Base-by-base conservation (phyloP, 768 basidiomycete genomes). In the Naganishia antarctica region DNA sequence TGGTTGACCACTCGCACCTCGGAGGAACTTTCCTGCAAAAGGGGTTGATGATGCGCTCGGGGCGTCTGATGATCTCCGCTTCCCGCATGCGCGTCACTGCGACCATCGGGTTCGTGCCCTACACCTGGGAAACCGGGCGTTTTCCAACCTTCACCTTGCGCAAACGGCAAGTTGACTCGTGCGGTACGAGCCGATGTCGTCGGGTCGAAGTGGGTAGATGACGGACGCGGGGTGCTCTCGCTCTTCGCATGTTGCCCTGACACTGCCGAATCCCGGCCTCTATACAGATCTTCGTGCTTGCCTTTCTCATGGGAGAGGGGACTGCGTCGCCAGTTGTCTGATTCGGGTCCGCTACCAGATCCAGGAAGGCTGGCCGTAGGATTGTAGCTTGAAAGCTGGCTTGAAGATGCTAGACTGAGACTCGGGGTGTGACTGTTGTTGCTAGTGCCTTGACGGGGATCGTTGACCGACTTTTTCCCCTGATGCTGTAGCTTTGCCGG, bases 401-500 rank as follows among this genome's bases (percentile, higher is more conserved):
- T 63, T 4, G 49, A 51, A 32, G 62, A 51, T 7, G 62, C 49
- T 26, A 63, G 9, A 46, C 62, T 63, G 29, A 63, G 50, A 21
- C 44, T 51, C 1, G 62, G 62, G 18, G 62, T 86, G 76, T 90
- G 89, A 41, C 88, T 88, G 74, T 86, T 87, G 60, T 88, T 83
- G 63, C 81, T 83, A 53, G 79, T 76, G 73, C 86, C 85, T 2
- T 63, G 46, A 18, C 48, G 41, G 16, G 53, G 46, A 37, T 23
- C 47, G 31, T 45, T 43, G 21, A 57, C 44, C 16, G 66, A 12
- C 84, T 81, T 66, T 83, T 83, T 45, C 87, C 77, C 23, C 85
- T 83, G 87, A 86, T 89, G 72, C 89, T 85, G 70, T 59, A 92
- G 87, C 71, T 90, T 90, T 73, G 83, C 87, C 31, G 86, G 90